phyloP scores from a whole-genome alignment of 176 grass and related monocot genomes.

The Dactylis glomerata region DNA sequence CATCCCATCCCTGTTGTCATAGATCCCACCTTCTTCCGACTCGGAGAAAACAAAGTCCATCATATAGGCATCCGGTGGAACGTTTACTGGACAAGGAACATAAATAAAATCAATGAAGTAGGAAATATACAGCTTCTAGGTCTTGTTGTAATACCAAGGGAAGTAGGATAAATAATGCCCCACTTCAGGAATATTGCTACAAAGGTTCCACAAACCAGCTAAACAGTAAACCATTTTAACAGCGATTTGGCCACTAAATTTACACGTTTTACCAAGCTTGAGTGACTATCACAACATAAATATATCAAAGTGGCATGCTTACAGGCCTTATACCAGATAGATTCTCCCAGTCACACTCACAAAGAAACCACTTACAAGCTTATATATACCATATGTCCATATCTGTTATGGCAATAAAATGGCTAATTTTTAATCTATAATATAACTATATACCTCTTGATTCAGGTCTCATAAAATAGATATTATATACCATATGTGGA shows the following conservation, averaged over 20 bases:
- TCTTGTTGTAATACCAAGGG: not conserved
- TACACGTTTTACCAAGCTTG: not conserved
- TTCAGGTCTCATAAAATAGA: constrained; percentile 8
- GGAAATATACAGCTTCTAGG: not conserved
- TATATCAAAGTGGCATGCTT: not conserved
- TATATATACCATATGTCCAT: not conserved
- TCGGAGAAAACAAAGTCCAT: constrained; percentile 99
- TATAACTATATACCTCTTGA: not conserved
- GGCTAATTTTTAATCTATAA: not conserved
- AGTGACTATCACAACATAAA: not conserved
- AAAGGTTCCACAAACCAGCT: not conserved
- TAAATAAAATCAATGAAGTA: not conserved
- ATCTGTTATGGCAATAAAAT: not conserved
- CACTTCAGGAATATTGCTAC: not conserved
- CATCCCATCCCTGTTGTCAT: constrained; percentile 73
- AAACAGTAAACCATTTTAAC: not conserved
- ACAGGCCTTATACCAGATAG: not conserved
- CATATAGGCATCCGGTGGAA: constrained; percentile 78
- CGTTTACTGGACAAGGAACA: constrained; percentile 53
- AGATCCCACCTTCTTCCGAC: constrained; percentile 81
- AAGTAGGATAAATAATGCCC: not conserved
- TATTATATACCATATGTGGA: not conserved
- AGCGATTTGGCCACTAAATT: not conserved
- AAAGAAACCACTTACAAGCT: not conserved
- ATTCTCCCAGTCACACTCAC: not conserved